Base-by-base conservation (phyloP, 306 rosid species). In the Glycine tomentella region DNA sequence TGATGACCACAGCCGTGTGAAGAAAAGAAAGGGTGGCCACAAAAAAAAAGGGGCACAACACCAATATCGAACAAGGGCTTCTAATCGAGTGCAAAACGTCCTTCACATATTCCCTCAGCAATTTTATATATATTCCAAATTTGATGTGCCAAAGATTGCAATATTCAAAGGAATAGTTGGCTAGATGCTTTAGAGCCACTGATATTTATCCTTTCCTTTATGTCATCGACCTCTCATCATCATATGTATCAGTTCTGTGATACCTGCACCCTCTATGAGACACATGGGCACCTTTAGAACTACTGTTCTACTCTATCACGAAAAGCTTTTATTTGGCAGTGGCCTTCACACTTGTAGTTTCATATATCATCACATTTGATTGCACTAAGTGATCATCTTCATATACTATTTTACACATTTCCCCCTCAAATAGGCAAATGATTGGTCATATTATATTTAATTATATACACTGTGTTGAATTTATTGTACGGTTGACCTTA, bases 1-100 rank as follows among this genome's bases (percentile, higher is more conserved):
- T n/a, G n/a, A n/a, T n/a, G n/a, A n/a, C 90, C 87, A 76, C 84
- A 59, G 7, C 66, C 57, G 63, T 84, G 86, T 65, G 80, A 68
- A 14, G 56, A 82, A 82, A 82, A 77, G 81, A 57, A 40, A 80
- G 61, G 20, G 68, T 40, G 34, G 51, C 42, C 51, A 31, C 3
- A 5, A 38, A 20, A 69, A 66, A 2, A 66, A 66, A 71, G 57
- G 40, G 42, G 33, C 40, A 40, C 8, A 67, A 55, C 77, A 75
- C 68, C 65, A 76, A 42, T 78, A 78, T 78, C 58, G 46, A 63
- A 77, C 78, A 77, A 36, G 38, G 84, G 13, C 57, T 77, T 70
- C 48, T 79, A 80, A 86, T 80, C 40, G 72, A 82, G 73, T 76
- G 85, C 72, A 66, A 70, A 70, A 81, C 7, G 75, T 66, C 67